Evolutionary conservation across 345 rosid species (phyloP).

Genomic region (Acer campestre): DNA sequence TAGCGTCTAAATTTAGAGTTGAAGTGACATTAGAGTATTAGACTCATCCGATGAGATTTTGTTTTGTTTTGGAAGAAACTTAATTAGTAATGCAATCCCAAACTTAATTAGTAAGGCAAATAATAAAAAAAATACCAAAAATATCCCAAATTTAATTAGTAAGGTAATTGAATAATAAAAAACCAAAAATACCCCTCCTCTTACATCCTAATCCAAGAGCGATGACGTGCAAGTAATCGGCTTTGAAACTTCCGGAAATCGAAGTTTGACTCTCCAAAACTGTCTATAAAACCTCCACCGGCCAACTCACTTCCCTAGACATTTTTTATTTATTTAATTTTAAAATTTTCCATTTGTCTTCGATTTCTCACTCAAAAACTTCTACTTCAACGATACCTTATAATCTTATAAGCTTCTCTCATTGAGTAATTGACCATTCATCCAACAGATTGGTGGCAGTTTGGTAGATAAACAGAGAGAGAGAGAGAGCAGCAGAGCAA

Average conservation of each 20-base stretch:
- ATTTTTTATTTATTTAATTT: background rate
- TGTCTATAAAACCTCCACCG: background rate
- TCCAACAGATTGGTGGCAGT: background rate
- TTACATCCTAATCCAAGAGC: background rate
- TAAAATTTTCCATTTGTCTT: background rate
- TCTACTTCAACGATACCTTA: background rate
- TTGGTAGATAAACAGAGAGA: background rate
- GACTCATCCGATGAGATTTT: no score
- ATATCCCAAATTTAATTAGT: no score
- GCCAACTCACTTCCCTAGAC: background rate
- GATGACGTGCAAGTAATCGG: constrained; percentile 1
- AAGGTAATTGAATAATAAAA: no score
- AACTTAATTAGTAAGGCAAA: no score
- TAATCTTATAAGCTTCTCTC: background rate
- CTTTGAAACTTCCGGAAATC: constrained; percentile 24
- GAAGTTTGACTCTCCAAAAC: background rate
- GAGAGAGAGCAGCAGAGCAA: constrained; percentile 5
- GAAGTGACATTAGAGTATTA: no score
- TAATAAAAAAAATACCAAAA: no score
- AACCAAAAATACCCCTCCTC: no score
- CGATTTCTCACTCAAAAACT: background rate
- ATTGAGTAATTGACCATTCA: background rate
- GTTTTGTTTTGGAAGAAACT: no score
- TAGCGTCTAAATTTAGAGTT: no score
- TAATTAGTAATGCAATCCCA: no score